Evolutionary conservation across 441 rosid species (phyloP), one percentile per base, ranked within the genome.

Genomic region (Manihot esculenta): DNA sequence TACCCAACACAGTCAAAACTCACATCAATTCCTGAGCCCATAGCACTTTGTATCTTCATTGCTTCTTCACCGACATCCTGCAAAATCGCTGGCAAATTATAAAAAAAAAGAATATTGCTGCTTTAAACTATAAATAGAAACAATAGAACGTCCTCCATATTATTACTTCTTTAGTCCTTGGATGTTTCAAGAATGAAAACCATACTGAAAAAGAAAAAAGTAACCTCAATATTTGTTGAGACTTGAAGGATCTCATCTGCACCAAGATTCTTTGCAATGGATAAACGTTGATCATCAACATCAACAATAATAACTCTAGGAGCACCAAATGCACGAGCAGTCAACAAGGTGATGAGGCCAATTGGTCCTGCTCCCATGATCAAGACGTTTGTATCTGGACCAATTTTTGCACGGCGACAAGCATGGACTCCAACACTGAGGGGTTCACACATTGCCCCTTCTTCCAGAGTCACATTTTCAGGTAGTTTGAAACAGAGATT

Each of bases 381-480:
- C 84, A 91, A 73, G 0, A 88, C 88, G 23, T 76, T 91, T 35
- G 90, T 89, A 67, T 84, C 90, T 11, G 94, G 96, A 59, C 90
- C 85, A 61, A 88, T 77, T 68, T 81, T 79, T 65, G 94, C 97
- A 57, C 89, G 79, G 33, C 89, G 86, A 71, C 98, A 91, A 59
- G 96, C 96, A 69, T 93, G 96, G 30, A 87, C 94, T 30, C 96
- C 91, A 24, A 91, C 92, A 62, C 96, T 91, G 26, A 84, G 79
- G 61, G 97, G 96, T 80, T 89, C 96, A 41, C 96, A 91, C 94
- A 91, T 91, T 27, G 96, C 97, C 68, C 96, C 94, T 84, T 89
- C 96, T 82, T 93, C 97, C 83, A 93, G 81, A 81, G 89, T 89
- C 74, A 91, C 88, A 68, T 84, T 81, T 17, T 89, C 90, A 0